A percentile compares a stretch with the other conserved stretches of the same genome.
phyloP scores from a whole-genome alignment of 2,329 filamentous ascomycete genomes.

The Aureobasidium musti region DNA sequence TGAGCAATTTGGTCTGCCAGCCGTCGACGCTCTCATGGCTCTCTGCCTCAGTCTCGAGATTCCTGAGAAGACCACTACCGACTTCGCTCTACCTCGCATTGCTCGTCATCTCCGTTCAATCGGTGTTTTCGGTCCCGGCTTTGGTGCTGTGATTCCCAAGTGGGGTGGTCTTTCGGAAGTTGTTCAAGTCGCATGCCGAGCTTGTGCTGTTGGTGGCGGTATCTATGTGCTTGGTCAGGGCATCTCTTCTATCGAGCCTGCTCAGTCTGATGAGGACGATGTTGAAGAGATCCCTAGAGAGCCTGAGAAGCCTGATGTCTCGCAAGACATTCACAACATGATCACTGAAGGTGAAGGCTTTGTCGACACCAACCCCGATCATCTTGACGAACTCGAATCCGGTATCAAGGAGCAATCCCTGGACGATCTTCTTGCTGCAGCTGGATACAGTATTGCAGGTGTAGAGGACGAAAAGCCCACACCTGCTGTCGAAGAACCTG shows the following conservation, averaged over 20 bases:
- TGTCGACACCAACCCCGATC: conserved; percentile 14
- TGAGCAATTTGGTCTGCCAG: conserved; percentile 58
- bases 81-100: conserved; percentile 71
- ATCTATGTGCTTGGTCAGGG: conserved; percentile 83
- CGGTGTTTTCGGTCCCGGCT: conserved; percentile 83
- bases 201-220: conserved; percentile 85
- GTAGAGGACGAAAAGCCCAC: conserved; percentile 19
- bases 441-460: conserved; percentile 28
- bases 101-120: conserved; percentile 81
- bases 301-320: conserved; percentile 14
- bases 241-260: conserved; percentile 48
- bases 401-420: conserved; percentile 29
- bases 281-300: conserved; percentile 25
- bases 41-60: conserved; percentile 71
- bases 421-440: conserved; percentile 29
- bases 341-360: conserved; percentile 22
- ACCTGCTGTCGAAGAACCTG: not conserved
- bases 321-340: conserved; percentile 18
- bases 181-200: conserved; percentile 86
- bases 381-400: conserved; percentile 24
- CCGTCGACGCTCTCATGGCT: conserved; percentile 67
- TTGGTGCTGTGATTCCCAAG: conserved; percentile 86
- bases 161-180: conserved; percentile 91
- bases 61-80: conserved; percentile 58
- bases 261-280: conserved; percentile 31